Evolutionary conservation across 306 rosid genomes (phyloP), one percentile per base, ranked within the genome.

Genomic region (Medicago lupulina): DNA sequence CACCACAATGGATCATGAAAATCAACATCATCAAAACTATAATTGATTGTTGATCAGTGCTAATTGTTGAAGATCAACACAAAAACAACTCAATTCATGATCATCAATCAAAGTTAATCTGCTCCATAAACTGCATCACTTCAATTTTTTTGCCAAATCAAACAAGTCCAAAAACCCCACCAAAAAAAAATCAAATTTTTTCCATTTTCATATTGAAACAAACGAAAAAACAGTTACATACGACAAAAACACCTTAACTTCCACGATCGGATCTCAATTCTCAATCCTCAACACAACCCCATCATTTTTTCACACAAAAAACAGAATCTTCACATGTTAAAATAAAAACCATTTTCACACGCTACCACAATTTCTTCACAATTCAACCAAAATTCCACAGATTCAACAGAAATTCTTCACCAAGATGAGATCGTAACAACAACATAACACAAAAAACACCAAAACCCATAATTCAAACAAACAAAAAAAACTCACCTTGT

Each of bases 401-500:
- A 78, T 67, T 54, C 36, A 18, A 18, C 46, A 63, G 43, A 19
- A 17, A 71, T 84, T 61, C 66, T 67, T 46, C 67, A 50, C 40
- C 64, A 47, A 57, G 39, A 28, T 75, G 54, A 64, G 83, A 88
- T 84, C 86, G 28, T 73, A 39, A 46, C 43, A 55, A 61, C 54
- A 70, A 6, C 50, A 76, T 44, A 55, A 54, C 34, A 70, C 21
- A 15, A 43, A 25, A 18, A 9, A 58, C 46, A 54, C 39, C 7
- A 47, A 55, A 50, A 63, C 15, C 8, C 79, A 9, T 38, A 80
- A 66, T 83, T 83, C 75, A 70, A 80, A 79, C 69, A 71, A 60
- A 13, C n/a, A n/a, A 12, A 13, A 59, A 0, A 10, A 71, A 83
- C 93, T 87, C 80, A 91, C 97, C 94, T 74, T 73, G 4, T 10